These are phyloP conservation scores for Dissoconium aciculare DNA, from an alignment of 2,329 filamentous ascomycete genomes.

Conservation along the genomic window DNA sequence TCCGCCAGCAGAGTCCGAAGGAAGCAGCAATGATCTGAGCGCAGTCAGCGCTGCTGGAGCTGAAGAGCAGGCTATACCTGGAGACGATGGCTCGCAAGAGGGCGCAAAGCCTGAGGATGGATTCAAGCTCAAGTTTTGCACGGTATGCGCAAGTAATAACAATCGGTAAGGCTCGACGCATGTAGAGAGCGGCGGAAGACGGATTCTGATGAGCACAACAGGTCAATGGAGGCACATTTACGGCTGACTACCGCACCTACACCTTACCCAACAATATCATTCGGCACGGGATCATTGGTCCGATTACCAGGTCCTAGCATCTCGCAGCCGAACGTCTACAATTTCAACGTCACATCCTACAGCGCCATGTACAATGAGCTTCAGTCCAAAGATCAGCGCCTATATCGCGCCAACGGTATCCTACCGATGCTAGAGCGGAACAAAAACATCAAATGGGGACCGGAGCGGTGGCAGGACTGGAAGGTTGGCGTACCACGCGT, in stretches of 20 bases:
- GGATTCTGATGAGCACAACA: conserved; percentile 21
- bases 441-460: conserved; percentile 80
- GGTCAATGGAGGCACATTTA: conserved; percentile 98
- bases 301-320: conserved; percentile 84
- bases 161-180: conserved; percentile 58
- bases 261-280: conserved; percentile 89
- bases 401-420: conserved; percentile 85
- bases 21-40: conserved; percentile 14
- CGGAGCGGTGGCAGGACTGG: conserved; percentile 98
- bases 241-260: conserved; percentile 58
- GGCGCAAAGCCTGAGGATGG: conserved; percentile 28
- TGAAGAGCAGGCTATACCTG: conserved; percentile 8
- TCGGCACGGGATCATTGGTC: conserved; percentile 89
- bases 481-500: conserved; percentile 69
- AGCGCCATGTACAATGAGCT: conserved; percentile 89
- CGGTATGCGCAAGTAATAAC: conserved; percentile 97
- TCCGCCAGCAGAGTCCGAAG: conserved; percentile 27
- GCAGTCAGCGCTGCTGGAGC: conserved; percentile 18
- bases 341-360: conserved; percentile 95
- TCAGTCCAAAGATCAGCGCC: conserved; percentile 63
- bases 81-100: conserved; percentile 9
- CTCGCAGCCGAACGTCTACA: conserved; percentile 88
- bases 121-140: conserved; percentile 92
- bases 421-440: conserved; percentile 94
- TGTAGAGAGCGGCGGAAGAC: too few relatives aligned